A percentile compares a stretch with the other conserved stretches of the same genome.
phyloP scores from a whole-genome alignment of 305 asterid species.

The Solanum hybrid region DNA sequence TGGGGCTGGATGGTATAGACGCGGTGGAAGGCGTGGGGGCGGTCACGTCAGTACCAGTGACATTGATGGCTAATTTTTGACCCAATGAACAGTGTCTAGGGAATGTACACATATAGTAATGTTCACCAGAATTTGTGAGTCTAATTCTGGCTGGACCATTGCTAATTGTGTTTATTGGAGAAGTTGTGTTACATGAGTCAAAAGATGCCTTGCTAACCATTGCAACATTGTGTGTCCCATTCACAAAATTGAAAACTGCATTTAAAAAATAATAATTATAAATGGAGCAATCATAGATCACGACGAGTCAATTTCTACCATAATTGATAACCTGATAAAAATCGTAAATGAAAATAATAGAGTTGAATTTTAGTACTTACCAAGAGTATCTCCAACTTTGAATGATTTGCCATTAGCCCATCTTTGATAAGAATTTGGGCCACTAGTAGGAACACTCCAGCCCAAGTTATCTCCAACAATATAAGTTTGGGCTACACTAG shows the following conservation, averaged over 20 bases:
- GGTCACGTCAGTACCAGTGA: conserved; percentile 15
- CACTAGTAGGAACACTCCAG: conserved; percentile 46
- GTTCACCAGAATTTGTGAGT: conserved; percentile 46
- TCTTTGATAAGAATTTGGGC: conserved; percentile 33
- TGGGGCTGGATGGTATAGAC: background rate
- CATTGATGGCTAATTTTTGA: conserved; percentile 59
- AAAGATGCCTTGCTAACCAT: too few species aligned
- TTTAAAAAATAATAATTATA: background rate
- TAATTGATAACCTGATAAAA: background rate
- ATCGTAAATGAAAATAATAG: background rate
- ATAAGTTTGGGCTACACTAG: conserved; percentile 23
- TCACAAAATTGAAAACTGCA: conserved; percentile 26
- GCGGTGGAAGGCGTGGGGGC: conserved; percentile 16
- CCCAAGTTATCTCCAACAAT: conserved; percentile 50
- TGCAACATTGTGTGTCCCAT: too few species aligned
- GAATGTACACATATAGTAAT: conserved; percentile 50
- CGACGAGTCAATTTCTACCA: background rate
- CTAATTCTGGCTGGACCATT: conserved; percentile 46
- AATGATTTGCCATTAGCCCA: conserved; percentile 44
- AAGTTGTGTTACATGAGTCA: background rate
- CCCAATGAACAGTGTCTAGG: conserved; percentile 42
- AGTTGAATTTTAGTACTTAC: conserved; percentile 13
- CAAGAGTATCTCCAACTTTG: conserved; percentile 53
- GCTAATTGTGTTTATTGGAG: conserved; percentile 14
- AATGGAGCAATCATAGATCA: background rate